phyloP scores from a whole-genome alignment of 1,284 basidiomycete genomes.

The Kalmanozyma brasiliensis region DNA sequence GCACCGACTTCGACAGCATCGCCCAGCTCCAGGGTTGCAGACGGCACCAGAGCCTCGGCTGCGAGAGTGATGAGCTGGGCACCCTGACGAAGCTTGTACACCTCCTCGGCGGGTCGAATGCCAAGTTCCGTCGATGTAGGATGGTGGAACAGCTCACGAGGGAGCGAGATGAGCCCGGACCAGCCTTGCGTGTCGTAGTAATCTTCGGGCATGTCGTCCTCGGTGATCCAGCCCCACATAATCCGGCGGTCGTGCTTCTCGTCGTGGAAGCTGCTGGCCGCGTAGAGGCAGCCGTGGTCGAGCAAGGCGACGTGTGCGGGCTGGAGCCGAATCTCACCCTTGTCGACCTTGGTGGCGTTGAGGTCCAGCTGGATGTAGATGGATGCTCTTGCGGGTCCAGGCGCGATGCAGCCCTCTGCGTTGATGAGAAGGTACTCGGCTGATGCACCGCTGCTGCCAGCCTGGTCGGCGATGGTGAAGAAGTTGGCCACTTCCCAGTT shows the following conservation, averaged over 20 bases:
- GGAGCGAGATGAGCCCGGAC: conserved; percentile 50
- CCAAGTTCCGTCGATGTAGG: conserved; percentile 30
- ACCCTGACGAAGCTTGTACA: conserved; percentile 24
- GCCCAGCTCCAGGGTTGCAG: not conserved
- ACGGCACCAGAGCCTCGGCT: not conserved
- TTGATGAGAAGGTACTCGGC: conserved; percentile 50
- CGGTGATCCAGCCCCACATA: conserved; percentile 60
- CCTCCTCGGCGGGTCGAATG: conserved; percentile 38
- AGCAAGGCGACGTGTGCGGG: conserved; percentile 26
- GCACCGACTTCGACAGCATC: not conserved
- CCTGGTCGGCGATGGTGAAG: conserved; percentile 21
- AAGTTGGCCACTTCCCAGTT: conserved; percentile 62
- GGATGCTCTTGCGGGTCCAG: conserved; percentile 35
- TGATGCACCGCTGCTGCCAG: conserved; percentile 3
- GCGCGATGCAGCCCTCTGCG: conserved; percentile 43
- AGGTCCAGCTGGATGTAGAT: conserved; percentile 33
- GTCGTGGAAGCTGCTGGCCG: conserved; percentile 52
- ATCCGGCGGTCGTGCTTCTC: conserved; percentile 33
- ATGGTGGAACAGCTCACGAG: conserved; percentile 49
- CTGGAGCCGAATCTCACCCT: conserved; percentile 26
- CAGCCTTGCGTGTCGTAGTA: conserved; percentile 54
- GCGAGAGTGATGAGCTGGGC: conserved; percentile 11
- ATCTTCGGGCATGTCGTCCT: conserved; percentile 48
- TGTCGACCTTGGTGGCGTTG: not conserved
- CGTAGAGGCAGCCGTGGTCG: conserved; percentile 56